phyloP scores from a whole-genome alignment of 257 asterid genomes.

The Avicennia marina region DNA sequence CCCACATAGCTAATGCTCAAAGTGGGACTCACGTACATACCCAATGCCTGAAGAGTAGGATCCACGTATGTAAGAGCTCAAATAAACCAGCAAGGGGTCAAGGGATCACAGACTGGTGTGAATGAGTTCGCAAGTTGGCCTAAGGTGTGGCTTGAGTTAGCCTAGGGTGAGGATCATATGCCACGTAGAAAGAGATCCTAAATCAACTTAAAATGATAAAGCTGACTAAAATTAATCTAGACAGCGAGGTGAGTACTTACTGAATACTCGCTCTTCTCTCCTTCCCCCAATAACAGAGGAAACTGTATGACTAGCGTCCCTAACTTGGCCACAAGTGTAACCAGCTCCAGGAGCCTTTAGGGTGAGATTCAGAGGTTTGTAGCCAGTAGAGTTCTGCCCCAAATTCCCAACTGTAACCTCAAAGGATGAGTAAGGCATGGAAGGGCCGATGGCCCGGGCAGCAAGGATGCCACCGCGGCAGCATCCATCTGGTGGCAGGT shows the following conservation, averaged over 20 bases:
- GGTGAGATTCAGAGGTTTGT: conserved; percentile 43
- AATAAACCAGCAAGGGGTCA: no score
- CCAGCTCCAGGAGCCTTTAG: conserved; percentile 63
- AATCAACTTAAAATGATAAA: no score
- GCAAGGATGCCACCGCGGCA: conserved; percentile 54
- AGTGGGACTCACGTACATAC: no score
- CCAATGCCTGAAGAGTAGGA: no score
- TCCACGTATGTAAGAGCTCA: no score
- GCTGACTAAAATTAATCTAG: no score
- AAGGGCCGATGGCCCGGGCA: conserved; percentile 44
- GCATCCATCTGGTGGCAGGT: conserved; percentile 34
- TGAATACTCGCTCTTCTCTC: conserved; percentile 60
- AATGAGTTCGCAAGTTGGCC: no score
- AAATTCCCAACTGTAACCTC: conserved; percentile 55
- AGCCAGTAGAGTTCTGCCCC: conserved; percentile 32
- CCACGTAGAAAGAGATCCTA: no score
- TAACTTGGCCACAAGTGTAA: conserved; percentile 47
- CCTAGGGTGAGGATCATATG: no score
- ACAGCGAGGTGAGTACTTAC: conserved; percentile 32
- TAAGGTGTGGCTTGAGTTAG: no score
- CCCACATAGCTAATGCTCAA: no score
- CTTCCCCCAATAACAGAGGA: conserved; percentile 45
- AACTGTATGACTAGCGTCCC: conserved; percentile 47
- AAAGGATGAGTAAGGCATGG: conserved; percentile 39
- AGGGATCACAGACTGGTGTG: no score